Evolutionary conservation across 192 early-diverging fungal genomes (phyloP).

Genomic region (Dispira simplex): DNA sequence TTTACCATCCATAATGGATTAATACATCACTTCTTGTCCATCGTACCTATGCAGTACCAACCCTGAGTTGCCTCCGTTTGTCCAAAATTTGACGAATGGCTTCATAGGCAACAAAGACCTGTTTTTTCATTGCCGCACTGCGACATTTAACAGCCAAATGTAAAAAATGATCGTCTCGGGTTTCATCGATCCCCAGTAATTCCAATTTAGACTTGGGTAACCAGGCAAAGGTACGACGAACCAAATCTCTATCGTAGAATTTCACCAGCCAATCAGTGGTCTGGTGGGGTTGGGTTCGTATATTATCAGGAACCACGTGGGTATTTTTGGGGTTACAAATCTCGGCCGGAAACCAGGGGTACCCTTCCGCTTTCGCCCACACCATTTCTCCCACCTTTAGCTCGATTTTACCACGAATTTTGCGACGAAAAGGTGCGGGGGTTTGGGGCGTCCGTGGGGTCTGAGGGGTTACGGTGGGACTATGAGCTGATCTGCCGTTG

Average conservation of each 20-base stretch:
- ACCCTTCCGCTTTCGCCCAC: constrained; percentile 26
- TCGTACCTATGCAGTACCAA: too few species aligned
- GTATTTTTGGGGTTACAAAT: constrained; percentile 13
- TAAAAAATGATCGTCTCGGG: constrained; percentile 14
- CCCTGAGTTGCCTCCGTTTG: too few species aligned
- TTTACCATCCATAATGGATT: too few species aligned
- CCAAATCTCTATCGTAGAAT: constrained; percentile 16
- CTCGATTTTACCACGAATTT: too few species aligned
- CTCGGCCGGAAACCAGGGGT: constrained; percentile 29
- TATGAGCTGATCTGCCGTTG: too few species aligned
- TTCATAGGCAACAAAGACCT: constrained; percentile 11
- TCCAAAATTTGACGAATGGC: not conserved
- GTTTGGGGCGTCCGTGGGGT: too few species aligned
- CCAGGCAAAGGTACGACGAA: constrained; percentile 20
- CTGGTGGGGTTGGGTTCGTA: constrained; percentile 2
- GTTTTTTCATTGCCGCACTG: constrained; percentile 6
- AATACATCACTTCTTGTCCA: too few species aligned
- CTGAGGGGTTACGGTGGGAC: too few species aligned
- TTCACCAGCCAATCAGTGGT: constrained; percentile 15
- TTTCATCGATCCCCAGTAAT: constrained; percentile 15
- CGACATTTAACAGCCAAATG: constrained; percentile 10
- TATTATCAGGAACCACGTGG: constrained; percentile 13
- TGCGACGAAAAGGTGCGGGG: too few species aligned
- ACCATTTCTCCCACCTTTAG: constrained; percentile 15
- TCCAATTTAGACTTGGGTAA: constrained; percentile 14